phyloP scores from a whole-genome alignment of 768 basidiomycete species.

The Mycena belliarum region DNA sequence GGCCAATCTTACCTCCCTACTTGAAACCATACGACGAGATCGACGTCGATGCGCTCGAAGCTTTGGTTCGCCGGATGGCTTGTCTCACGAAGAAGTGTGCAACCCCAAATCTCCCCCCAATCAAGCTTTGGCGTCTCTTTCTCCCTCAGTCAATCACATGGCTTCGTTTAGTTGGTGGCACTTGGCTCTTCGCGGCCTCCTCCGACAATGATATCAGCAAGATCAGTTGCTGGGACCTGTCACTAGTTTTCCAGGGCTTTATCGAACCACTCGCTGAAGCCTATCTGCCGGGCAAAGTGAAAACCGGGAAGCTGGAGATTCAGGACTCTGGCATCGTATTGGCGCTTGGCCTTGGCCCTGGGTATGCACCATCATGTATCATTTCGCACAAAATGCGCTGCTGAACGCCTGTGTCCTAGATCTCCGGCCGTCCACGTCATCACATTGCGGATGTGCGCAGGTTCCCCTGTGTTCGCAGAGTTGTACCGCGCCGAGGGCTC shows the following conservation, averaged over 20 bases:
- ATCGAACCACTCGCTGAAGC: constrained; percentile 5
- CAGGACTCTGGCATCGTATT: constrained; percentile 3
- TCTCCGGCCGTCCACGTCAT: neutral
- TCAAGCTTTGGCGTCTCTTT: neutral
- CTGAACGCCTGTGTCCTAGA: neutral
- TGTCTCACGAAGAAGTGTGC: neutral
- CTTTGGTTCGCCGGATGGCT: too few species aligned
- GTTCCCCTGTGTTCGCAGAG: neutral
- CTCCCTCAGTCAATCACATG: constrained; percentile 16
- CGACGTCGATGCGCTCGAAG: too few species aligned
- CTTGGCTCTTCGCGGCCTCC: constrained; percentile 12
- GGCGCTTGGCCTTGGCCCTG: constrained; percentile 2
- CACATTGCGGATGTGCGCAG: neutral
- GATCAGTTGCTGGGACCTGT: constrained; percentile 17
- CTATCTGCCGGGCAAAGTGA: constrained; percentile 5
- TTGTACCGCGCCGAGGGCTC: constrained; percentile 1
- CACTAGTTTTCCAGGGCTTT: neutral
- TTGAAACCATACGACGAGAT: too few species aligned
- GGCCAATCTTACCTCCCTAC: too few species aligned
- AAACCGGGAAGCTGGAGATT: constrained; percentile 6
- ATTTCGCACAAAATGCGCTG: too few species aligned
- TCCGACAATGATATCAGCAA: constrained; percentile 9
- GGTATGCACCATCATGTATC: too few species aligned
- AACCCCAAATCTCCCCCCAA: neutral
- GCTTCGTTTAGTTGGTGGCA: constrained; percentile 13